A percentile compares a stretch with the other conserved stretches of the same genome.
Conservation (phyloP, 2,329 filamentous ascomycete genomes). For the Ophiocordyceps polyrhachis-furcata region DNA sequence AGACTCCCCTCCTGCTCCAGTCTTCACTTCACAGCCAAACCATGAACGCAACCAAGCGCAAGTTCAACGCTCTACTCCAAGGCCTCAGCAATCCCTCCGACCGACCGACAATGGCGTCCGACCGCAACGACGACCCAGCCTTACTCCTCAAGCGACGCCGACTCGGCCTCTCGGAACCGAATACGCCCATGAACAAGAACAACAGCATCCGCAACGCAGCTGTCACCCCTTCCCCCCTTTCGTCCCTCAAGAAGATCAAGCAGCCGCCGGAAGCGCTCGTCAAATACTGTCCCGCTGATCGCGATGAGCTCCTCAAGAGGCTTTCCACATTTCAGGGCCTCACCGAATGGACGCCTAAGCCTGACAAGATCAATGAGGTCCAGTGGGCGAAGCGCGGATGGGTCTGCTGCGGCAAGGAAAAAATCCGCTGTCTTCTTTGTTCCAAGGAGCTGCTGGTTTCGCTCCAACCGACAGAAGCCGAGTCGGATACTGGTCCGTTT, state of each 20-base stretch:
- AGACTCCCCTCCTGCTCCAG: neutral
- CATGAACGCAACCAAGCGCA: constrained; percentile 67
- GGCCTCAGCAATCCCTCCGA: constrained; percentile 30
- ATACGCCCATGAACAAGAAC: constrained; percentile 12
- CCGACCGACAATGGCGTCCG: constrained; percentile 6
- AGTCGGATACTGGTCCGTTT: constrained; percentile 36
- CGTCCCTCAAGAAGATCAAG: constrained; percentile 3
- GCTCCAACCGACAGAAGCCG: constrained; percentile 41
- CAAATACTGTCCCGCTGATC: constrained; percentile 74
- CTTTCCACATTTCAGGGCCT: constrained; percentile 81
- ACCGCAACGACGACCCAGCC: constrained; percentile 13
- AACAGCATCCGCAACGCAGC: neutral
- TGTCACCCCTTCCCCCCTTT: constrained; percentile 5
- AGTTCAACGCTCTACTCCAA: constrained; percentile 61
- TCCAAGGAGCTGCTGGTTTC: constrained; percentile 70
- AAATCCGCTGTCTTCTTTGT: constrained; percentile 72
- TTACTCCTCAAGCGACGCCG: constrained; percentile 35
- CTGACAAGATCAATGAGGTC: constrained; percentile 67
- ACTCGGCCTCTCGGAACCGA: constrained; percentile 23
- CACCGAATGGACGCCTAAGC: constrained; percentile 86
- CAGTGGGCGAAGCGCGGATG: constrained; percentile 91
- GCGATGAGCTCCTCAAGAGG: constrained; percentile 60
- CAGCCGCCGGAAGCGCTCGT: constrained; percentile 16
- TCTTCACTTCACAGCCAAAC: neutral
- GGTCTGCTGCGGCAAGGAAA: constrained; percentile 68